Conservation (phyloP, 345 rosid species). For the Populus tremula region DNA sequence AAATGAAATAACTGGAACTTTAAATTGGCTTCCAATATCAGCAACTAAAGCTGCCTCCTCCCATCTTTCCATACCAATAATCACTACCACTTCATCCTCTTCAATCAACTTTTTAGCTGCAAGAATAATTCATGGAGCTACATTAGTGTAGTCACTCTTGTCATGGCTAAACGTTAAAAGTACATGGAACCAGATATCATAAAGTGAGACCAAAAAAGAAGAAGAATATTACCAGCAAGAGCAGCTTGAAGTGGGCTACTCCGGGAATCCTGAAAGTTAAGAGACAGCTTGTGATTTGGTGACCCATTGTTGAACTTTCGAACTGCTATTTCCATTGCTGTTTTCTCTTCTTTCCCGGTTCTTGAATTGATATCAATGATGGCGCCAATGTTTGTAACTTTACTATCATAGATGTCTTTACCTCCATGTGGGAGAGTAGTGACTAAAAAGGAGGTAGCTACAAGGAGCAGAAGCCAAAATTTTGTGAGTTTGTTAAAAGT, state of each 20-base stretch:
- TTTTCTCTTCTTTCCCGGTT: conserved; percentile 35
- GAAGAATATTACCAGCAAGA: conserved; percentile 28
- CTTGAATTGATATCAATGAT: conserved; percentile 36
- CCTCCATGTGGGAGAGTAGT: conserved; percentile 16
- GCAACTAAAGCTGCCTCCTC: conserved; percentile 45
- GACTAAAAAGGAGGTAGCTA: conserved; percentile 2
- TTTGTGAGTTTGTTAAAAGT: neutral
- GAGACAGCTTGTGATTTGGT: conserved; percentile 25
- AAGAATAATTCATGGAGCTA: neutral
- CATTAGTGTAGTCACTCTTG: neutral
- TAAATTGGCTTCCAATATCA: conserved; percentile 31
- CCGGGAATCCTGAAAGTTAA: conserved; percentile 24
- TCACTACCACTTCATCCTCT: conserved; percentile 32
- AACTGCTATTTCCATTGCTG: conserved; percentile 44
- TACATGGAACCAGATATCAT: no score
- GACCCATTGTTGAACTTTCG: conserved; percentile 19
- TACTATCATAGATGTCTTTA: neutral
- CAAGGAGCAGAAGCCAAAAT: conserved; percentile 9
- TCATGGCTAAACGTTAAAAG: no score
- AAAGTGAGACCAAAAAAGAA: neutral
- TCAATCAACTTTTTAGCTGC: conserved; percentile 43
- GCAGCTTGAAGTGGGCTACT: conserved; percentile 28
- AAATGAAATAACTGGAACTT: conserved; percentile 42
- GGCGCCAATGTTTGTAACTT: conserved; percentile 35
- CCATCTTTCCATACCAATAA: conserved; percentile 50